These are phyloP conservation scores for Somion occarium DNA, from an alignment of 1,284 basidiomycete species.

Conservation along the genomic window DNA sequence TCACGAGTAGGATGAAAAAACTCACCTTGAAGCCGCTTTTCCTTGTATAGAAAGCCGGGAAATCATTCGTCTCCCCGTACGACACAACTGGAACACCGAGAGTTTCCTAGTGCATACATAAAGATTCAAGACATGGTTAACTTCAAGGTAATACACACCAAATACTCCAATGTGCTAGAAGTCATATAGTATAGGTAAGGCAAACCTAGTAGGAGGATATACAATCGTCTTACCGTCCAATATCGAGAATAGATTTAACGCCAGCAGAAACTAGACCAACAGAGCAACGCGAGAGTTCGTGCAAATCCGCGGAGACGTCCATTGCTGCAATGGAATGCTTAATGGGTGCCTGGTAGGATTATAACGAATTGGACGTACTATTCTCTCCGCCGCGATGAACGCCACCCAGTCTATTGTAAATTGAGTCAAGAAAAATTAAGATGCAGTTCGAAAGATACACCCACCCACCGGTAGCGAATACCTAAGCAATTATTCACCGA, in stretches of 20 bases:
- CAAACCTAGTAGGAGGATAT: background rate
- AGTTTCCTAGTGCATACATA: conserved; percentile 69
- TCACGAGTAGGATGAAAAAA: background rate
- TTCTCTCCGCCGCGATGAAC: conserved; percentile 92
- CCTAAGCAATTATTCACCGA: conserved; percentile 33
- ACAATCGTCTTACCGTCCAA: conserved; percentile 53
- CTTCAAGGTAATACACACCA: conserved; percentile 45
- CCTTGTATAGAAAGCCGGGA: conserved; percentile 93
- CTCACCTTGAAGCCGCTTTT: conserved; percentile 77
- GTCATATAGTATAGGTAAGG: conserved; percentile 1
- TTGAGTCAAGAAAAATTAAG: conserved; percentile 3
- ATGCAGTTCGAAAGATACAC: conserved; percentile 14
- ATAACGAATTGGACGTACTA: conserved; percentile 44
- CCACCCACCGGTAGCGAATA: conserved; percentile 81
- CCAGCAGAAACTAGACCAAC: conserved; percentile 93
- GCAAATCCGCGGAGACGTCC: conserved; percentile 92
- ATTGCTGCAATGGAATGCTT: conserved; percentile 61
- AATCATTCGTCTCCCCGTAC: conserved; percentile 72
- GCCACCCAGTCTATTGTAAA: conserved; percentile 69
- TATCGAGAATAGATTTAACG: conserved; percentile 94
- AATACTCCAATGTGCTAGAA: conserved; percentile 84
- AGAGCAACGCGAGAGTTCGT: conserved; percentile 78
- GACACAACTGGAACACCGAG: conserved; percentile 90
- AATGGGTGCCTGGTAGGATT: too few species aligned
- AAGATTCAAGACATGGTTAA: background rate